Evolutionary conservation across 768 basidiomycete genomes (phyloP), one percentile per base, ranked within the genome.

Genomic region (Cystobasidium onofrii): DNA sequence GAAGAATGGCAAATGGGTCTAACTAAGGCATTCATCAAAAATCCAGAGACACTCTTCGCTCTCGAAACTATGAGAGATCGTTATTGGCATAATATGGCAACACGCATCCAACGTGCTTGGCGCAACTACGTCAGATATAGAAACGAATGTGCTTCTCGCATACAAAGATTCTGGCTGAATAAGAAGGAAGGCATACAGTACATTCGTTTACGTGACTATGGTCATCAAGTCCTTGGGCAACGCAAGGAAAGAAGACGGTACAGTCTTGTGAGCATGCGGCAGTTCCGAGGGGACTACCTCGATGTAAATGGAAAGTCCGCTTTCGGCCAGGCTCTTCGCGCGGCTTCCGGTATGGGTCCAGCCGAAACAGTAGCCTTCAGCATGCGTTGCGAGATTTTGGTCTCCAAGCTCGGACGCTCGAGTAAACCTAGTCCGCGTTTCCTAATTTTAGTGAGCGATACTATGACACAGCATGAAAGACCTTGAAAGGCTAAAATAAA

Each of bases 1-100:
- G 95, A 98, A 64, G 95, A 99, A 81, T 99, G 96, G 96, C 96
- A 99, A 81, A 96, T 98, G 94, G 96, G 96, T 66, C 87, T 89
- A 1, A 96, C 94, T 1, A 98, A 99, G 80, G 95, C 95, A 0
- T 99, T 99, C 81, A 98, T 99, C 82, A 98, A 98, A 85, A 97
- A 94, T 79, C 96, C 96, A 0, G 96, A 98, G 81, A 81, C 76
- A 92, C 86, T 99, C 25, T 99, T 99, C 81, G 96, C 95, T 15
- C 84, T 99, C 72, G 96, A 99, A 83, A 94, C 92, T 7, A 98
- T 98, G 92, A 88, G 96, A 64, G 96, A 99, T 80, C 88, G 90
- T 66, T 99, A 98, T 81, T 99, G 96, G 96, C 96, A 99, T 81
- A 98, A 97, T 81, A 99, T 99, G 96, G 96, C 96, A 0, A 87